Conservation (phyloP, 176 grass and related monocot genomes). For the Lolium rigidum region DNA sequence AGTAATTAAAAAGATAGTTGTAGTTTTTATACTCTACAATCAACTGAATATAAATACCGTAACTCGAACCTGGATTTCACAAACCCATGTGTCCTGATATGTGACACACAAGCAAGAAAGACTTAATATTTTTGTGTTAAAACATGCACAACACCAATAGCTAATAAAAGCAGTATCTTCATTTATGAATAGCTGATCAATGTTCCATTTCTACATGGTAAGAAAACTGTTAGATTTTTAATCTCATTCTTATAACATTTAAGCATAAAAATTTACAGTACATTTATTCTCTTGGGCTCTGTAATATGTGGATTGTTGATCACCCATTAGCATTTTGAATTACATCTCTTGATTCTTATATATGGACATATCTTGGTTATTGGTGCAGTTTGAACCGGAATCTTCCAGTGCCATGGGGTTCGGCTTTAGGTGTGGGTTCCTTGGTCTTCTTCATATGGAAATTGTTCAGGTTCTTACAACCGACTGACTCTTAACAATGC, state of each 20-base stretch:
- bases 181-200: conserved; percentile 10
- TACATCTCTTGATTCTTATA: not conserved
- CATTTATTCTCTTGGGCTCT: not conserved
- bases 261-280: not conserved
- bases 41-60: conserved; percentile 3
- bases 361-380: conserved; percentile 33
- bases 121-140: conserved; percentile 24
- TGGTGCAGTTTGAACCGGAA: conserved; percentile 90
- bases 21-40: not conserved
- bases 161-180: conserved; percentile 7
- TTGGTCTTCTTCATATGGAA: conserved; percentile 98
- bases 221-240: not conserved
- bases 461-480: conserved; percentile 87
- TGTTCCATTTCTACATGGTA: conserved; percentile 16
- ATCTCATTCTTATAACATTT: conserved; percentile 20
- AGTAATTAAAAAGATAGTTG: conserved; percentile 13
- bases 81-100: conserved; percentile 10
- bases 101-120: not conserved
- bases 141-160: not conserved
- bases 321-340: conserved; percentile 13
- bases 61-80: not conserved
- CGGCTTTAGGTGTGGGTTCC: conserved; percentile 96
- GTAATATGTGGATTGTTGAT: conserved; percentile 19
- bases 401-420: conserved; percentile 97
- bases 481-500: conserved; percentile 35